Percentiles rank a stretch among this genome's conserved stretches.
These are phyloP conservation scores for Ceratocystis albifundus DNA, from an alignment of 2,329 filamentous ascomycete genomes.

Conservation along the genomic window DNA sequence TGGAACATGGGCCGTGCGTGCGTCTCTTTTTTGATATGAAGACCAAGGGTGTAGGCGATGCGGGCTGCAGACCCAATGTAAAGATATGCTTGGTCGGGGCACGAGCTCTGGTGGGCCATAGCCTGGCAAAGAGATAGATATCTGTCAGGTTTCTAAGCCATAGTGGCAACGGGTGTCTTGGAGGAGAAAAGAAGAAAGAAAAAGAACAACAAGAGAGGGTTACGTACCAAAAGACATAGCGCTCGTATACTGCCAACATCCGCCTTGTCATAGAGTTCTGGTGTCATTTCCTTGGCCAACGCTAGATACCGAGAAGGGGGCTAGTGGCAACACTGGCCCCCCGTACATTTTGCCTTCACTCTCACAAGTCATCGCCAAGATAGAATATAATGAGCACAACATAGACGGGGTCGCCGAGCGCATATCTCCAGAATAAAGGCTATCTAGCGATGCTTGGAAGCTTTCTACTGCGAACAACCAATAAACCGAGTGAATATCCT, in stretches of 20 bases:
- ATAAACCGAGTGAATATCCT: conserved; percentile 28
- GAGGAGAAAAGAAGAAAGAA: not conserved
- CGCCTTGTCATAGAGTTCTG: conserved; percentile 26
- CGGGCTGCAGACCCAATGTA: conserved; percentile 27
- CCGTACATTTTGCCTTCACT: conserved; percentile 25
- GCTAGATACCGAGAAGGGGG: conserved; percentile 25
- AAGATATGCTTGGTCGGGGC: conserved; percentile 27
- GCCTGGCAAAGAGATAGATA: not conserved
- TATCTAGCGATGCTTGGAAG: conserved; percentile 26
- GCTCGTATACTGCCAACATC: conserved; percentile 27
- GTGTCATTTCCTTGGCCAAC: conserved; percentile 26
- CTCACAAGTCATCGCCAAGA: conserved; percentile 27
- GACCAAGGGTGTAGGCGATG: conserved; percentile 27
- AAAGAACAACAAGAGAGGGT: no score
- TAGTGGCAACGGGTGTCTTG: no score
- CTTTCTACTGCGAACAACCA: conserved; percentile 28
- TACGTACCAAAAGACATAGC: conserved; percentile 26
- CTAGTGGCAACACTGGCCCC: conserved; percentile 11
- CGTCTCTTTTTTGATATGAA: conserved; percentile 26
- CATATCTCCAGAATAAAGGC: conserved; percentile 27
- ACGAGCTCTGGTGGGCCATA: conserved; percentile 23
- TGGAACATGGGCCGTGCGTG: conserved; percentile 26
- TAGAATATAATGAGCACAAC: conserved; percentile 27
- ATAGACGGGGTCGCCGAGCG: conserved; percentile 26
- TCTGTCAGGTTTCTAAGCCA: not conserved